Evolutionary conservation across 83 land plant species (phyloP).

Genomic region (Diphasiastrum complanatum): DNA sequence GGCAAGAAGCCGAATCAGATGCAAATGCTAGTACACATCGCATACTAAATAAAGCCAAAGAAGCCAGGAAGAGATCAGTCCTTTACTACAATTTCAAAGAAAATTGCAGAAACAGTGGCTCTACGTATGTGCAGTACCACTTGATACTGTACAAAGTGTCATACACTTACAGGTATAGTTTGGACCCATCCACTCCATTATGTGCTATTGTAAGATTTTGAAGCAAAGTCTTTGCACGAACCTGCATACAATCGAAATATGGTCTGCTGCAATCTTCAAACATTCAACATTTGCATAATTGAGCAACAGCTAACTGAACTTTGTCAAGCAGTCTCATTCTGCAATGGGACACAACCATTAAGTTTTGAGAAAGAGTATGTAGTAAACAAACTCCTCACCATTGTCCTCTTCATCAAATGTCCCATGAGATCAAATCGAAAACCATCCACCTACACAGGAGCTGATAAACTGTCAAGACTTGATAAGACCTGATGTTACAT

Average conservation of each 20-base stretch:
- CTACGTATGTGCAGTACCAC: no score
- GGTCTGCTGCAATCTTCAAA: background rate
- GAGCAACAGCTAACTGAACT: background rate
- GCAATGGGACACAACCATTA: background rate
- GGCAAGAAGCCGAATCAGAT: no score
- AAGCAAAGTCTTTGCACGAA: constrained; percentile 59
- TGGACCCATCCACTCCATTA: constrained; percentile 78
- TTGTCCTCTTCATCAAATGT: constrained; percentile 83
- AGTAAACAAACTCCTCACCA: constrained; percentile 42
- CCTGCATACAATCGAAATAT: constrained; percentile 27
- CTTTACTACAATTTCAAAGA: background rate
- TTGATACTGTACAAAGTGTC: no score
- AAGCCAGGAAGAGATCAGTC: no score
- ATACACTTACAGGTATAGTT: constrained; percentile 62
- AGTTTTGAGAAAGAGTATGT: background rate
- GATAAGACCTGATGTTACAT: no score
- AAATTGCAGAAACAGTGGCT: no score
- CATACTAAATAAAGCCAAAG: no score
- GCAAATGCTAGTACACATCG: no score
- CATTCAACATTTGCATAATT: background rate
- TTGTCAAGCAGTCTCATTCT: background rate
- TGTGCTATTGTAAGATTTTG: constrained; percentile 42
- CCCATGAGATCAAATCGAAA: constrained; percentile 98
- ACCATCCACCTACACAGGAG: constrained; percentile 79
- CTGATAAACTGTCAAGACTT: no score